Percentiles rank a stretch among this genome's conserved stretches.
phyloP scores from a whole-genome alignment of 352 stramenopile genomes.

The Phytophthora tentaculata region DNA sequence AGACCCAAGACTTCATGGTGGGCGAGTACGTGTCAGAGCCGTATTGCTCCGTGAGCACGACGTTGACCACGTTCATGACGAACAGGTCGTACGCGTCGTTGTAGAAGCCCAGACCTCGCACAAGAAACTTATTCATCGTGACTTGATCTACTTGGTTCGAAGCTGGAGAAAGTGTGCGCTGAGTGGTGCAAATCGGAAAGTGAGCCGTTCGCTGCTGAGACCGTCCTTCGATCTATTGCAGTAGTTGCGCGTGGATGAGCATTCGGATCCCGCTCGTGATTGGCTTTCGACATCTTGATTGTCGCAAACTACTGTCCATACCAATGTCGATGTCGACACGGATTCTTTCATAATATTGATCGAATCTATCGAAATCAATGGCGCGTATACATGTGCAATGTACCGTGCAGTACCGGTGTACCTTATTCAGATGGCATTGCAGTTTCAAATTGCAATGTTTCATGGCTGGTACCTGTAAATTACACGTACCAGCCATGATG shows the following conservation, averaged over 20 bases:
- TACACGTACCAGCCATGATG: too few species aligned
- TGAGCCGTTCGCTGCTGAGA: constrained; percentile 14
- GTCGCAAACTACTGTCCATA: too few species aligned
- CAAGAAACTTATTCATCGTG: constrained; percentile 62
- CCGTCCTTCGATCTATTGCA: constrained; percentile 19
- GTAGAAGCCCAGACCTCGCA: constrained; percentile 77
- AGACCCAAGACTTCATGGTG: constrained; percentile 64
- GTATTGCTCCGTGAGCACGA: constrained; percentile 76
- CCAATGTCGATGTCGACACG: not conserved
- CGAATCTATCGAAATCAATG: constrained; percentile 9
- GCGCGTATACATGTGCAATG: too few species aligned
- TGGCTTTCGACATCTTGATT: constrained; percentile 20
- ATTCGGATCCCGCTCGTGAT: constrained; percentile 29
- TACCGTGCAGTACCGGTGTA: too few species aligned
- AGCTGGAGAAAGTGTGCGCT: constrained; percentile 1
- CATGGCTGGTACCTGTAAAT: too few species aligned
- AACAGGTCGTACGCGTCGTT: constrained; percentile 81
- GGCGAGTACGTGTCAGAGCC: constrained; percentile 65
- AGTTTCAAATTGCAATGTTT: too few species aligned
- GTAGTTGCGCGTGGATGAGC: constrained; percentile 24
- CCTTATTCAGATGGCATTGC: too few species aligned
- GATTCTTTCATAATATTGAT: constrained; percentile 4
- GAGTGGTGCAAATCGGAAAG: constrained; percentile 18
- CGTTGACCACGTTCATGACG: constrained; percentile 81
- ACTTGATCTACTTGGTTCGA: not conserved